Percentiles rank a stretch among this genome's conserved stretches.
phyloP scores from a whole-genome alignment of 805 yeast genomes.

The Groenewaldozyma tartarivorans region DNA sequence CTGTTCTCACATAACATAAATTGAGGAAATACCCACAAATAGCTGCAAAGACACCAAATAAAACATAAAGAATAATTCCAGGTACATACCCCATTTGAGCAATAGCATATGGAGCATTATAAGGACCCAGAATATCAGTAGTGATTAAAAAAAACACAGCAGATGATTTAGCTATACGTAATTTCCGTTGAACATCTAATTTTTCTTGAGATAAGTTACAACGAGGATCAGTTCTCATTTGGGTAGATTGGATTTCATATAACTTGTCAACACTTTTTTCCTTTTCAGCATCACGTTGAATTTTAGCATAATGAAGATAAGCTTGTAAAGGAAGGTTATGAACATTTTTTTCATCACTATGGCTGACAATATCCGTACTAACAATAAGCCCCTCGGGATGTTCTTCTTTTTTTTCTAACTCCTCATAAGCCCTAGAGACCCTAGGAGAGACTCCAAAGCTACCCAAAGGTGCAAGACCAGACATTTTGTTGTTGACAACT shows the following conservation, averaged over 20 bases:
- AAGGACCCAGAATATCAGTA: constrained; percentile 35
- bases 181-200: no score
- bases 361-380: no score
- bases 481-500: background rate
- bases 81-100: constrained; percentile 38
- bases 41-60: constrained; percentile 34
- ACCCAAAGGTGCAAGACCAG: background rate
- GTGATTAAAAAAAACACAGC: constrained; percentile 34
- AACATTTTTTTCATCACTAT: background rate
- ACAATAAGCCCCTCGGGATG: no score
- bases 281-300: background rate
- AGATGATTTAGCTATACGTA: no score
- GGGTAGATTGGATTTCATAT: background rate
- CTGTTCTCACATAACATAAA: no score
- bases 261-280: background rate
- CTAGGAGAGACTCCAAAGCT: no score
- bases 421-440: no score
- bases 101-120: constrained; percentile 38
- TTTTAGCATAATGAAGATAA: background rate
- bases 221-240: background rate
- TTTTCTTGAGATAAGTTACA: no score
- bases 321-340: background rate
- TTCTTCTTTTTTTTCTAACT: no score
- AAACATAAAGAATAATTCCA: constrained; percentile 33
- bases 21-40: no score